A percentile compares a stretch with the other conserved stretches of the same genome.
These are phyloP conservation scores for Leucocoprinus leucothites DNA, from an alignment of 768 basidiomycete genomes.

Conservation along the genomic window DNA sequence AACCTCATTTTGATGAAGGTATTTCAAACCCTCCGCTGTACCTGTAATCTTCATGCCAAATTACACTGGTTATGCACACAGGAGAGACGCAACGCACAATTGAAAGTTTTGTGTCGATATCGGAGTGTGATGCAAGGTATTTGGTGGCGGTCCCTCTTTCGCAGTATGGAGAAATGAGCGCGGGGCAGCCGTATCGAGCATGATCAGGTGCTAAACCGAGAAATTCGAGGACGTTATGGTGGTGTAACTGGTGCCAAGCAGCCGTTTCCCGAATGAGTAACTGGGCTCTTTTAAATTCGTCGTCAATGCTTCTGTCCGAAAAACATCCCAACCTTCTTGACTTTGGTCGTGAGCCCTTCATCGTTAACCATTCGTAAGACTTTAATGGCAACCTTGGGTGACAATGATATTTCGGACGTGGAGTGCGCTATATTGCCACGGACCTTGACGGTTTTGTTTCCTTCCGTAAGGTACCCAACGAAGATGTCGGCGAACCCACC, in stretches of 20 bases:
- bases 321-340: not conserved
- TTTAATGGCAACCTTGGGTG: not conserved
- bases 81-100: conserved; percentile 7
- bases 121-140: conserved; percentile 12
- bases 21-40: conserved; percentile 15
- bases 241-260: conserved; percentile 15
- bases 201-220: conserved; percentile 9
- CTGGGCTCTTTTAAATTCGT: not conserved
- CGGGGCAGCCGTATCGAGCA: conserved; percentile 7
- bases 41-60: conserved; percentile 12
- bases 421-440: not conserved
- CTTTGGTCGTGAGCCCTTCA: not conserved
- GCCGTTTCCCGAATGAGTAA: conserved; percentile 15
- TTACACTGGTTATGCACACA: not conserved
- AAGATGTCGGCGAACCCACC: not conserved
- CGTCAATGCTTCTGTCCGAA: not conserved
- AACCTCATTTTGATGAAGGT: conserved; percentile 16
- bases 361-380: not conserved
- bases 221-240: conserved; percentile 17
- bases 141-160: conserved; percentile 4
- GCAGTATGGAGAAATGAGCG: conserved; percentile 18
- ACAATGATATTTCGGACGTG: not conserved
- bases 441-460: not conserved
- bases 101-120: not conserved
- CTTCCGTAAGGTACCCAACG: not conserved